Base-by-base conservation (phyloP, 2,329 filamentous ascomycete species). In the Cordyceps cicadae region DNA sequence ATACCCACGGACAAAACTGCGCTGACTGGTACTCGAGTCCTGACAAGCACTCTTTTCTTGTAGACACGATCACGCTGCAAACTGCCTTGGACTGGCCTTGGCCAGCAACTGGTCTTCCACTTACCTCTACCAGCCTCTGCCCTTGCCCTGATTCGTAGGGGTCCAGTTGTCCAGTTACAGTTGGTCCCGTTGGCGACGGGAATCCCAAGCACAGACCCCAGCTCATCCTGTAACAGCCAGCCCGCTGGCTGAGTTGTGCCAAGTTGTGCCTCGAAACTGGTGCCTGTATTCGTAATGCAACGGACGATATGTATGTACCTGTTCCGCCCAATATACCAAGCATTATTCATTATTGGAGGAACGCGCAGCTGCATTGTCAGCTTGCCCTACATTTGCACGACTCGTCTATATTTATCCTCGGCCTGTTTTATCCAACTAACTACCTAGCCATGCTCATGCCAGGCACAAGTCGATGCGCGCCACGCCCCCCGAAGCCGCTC, bases 351-450 rank as follows among this genome's bases (percentile, higher is more conserved):
- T 43, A 29, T 51, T 51, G 37, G 52, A 19, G 34, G 19, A 7
- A 29, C 21, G 14, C 15, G 37, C 52, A 17, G 52, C 37, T 54
- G 52, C 52, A 43, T 54, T 43, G 21, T 54, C 19, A 43, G 37
- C 21, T 54, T 24, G 51, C 52, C 52, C 52, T 54, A 29, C 19
- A 9, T 46, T 54, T 56, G 29, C 43, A 48, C 29, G 43, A 56
- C 43, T 45, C 53, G 41, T 48, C 54, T 56, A 56, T 56, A 56
- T 37, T 56, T 56, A 56, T 56, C 54, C 41, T 56, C 43, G 6
- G 6, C 54, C 54, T 48, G 54, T 56, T 48, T 56, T 56, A 56
- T 46, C 54, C 43, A 19, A 29, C 54, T 24, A 39, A n/a, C 19
- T 21, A 39, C 34, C 11, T 37, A 39, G 26, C 19, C 34, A 39